Evolutionary conservation across 129 eudicot species (phyloP).

Genomic region (Flaveria sonorensis): DNA sequence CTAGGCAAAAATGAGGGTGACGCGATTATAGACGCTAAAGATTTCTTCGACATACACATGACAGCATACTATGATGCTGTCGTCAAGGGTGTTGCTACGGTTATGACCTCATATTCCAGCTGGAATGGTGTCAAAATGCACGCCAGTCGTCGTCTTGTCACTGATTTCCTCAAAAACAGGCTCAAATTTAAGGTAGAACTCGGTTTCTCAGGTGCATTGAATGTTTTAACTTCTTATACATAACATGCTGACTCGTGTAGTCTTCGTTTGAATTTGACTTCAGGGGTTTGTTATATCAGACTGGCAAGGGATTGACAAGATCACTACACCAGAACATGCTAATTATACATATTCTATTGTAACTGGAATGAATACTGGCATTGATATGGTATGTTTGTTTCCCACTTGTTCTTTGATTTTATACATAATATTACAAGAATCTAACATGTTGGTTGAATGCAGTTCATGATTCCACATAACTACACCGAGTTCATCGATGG

Average conservation of each 20-base stretch:
- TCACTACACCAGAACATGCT: constrained; percentile 57
- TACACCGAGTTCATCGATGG: constrained; percentile 51
- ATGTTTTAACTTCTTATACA: not conserved
- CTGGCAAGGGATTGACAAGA: constrained; percentile 60
- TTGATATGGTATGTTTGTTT: constrained; percentile 54
- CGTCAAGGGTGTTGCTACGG: constrained; percentile 56
- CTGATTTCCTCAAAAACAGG: constrained; percentile 50
- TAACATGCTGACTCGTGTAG: not conserved
- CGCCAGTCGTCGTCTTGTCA: constrained; percentile 48
- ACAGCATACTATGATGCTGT: constrained; percentile 55
- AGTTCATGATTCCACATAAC: constrained; percentile 78
- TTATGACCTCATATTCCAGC: constrained; percentile 67
- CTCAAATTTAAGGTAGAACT: constrained; percentile 46
- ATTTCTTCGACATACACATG: constrained; percentile 55
- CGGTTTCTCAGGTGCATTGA: not conserved
- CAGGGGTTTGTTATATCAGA: constrained; percentile 69
- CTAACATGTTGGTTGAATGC: constrained; percentile 28
- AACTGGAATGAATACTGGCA: constrained; percentile 54
- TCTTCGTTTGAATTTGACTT: constrained; percentile 17
- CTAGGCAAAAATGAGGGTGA: constrained; percentile 53
- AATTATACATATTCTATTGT: constrained; percentile 58
- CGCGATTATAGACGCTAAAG: constrained; percentile 42
- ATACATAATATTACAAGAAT: not conserved
- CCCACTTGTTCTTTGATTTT: not conserved
- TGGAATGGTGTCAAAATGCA: constrained; percentile 76